Evolutionary conservation across 1,284 basidiomycete genomes (phyloP), one percentile per base, ranked within the genome.

Genomic region (Lignosus rhinocerotis): DNA sequence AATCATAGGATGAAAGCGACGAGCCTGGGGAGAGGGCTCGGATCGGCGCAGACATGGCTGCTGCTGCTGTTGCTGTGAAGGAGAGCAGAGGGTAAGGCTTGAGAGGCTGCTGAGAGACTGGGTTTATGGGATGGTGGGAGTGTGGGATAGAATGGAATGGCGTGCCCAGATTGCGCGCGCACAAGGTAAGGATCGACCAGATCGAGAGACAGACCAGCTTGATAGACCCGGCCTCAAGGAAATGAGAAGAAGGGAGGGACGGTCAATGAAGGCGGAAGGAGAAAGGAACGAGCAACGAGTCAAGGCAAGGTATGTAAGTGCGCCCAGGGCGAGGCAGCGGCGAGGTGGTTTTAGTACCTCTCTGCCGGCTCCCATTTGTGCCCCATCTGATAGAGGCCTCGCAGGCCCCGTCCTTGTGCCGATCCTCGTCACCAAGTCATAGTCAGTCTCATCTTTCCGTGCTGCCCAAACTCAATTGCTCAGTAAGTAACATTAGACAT

Each of bases 1-100:
- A 71, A 48, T 70, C 68, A 59, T 67, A 70, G 12, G 68, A 71
- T 12, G 68, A 69, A 10, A 68, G 63, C 14, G 65, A 67, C 30
- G 69, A 67, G 59, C 57, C 53, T 38, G 69, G 67, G 17, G 70
- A 68, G 59, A 67, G 63, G 46, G 65, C 63, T 32, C 63, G 53
- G 56, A 56, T 56, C 36, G 63, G 46, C 42, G 66, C 56, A 33
- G 61, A 49, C 60, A 58, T 67, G 59, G 48, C 50, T 48, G 42
- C 50, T 48, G 55, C 51, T 59, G 50, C 33, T 50, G 51, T 38
- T 33, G 53, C 33, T 12, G 54, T 33, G 47, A 55, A 63, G 58
- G 59, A 53, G 50, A 59, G 46, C 44, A 58, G 45, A 44, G 58
- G 60, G 32, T 51, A 50, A 41, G 38, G 19, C 14, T 14, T 11